Conservation (phyloP, 257 asterid genomes). For the Solanum acaule region DNA sequence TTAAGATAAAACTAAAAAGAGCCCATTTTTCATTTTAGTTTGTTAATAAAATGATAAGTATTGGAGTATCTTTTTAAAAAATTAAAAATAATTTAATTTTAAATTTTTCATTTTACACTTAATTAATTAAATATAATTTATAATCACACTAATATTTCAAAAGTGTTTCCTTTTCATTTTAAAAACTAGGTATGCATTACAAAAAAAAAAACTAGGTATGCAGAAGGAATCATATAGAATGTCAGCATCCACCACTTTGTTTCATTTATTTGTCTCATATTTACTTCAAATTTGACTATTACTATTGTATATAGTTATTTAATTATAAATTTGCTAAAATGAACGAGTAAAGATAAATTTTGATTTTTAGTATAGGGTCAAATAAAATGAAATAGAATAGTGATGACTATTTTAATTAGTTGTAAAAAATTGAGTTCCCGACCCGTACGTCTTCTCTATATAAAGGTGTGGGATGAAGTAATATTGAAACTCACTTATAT, state of each 20-base stretch:
- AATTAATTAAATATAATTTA: neutral
- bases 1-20: neutral
- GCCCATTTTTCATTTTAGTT: neutral
- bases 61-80: neutral
- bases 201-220: no score
- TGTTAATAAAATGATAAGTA: neutral
- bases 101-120: neutral
- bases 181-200: neutral
- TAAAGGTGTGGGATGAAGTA: neutral
- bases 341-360: neutral
- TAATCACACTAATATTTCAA: neutral
- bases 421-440: neutral
- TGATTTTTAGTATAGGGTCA: neutral
- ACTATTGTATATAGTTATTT: neutral
- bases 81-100: neutral
- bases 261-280: neutral
- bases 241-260: neutral
- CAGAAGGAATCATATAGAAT: neutral
- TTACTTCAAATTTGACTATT: neutral
- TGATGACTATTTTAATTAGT: neutral
- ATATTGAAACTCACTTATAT: neutral
- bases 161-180: neutral
- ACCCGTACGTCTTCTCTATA: neutral
- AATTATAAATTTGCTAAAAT: neutral
- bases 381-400: no score